phyloP scores from a whole-genome alignment of 345 rosid species.

The Eucalyptus coolabah region DNA sequence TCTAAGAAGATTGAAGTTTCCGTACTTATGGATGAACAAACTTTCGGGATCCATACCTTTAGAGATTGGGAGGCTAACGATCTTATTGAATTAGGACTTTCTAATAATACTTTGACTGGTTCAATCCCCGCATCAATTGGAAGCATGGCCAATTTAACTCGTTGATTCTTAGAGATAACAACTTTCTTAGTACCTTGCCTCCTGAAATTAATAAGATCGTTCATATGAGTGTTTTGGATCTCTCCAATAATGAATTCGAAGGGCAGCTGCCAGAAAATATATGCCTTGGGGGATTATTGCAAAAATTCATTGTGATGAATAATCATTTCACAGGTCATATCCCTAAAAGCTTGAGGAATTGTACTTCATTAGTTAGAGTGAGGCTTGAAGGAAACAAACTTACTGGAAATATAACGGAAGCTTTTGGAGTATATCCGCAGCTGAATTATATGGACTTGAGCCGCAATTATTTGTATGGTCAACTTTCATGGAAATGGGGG shows the following conservation, averaged over 20 bases:
- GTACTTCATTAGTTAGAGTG: neutral
- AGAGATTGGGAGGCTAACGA: too few species aligned
- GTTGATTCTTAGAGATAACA: fast-evolving
- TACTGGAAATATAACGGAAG: neutral
- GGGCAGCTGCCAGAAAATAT: neutral
- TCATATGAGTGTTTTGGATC: neutral
- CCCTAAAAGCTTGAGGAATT: slow-evolving; percentile 1
- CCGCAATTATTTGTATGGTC: neutral
- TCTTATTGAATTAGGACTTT: fast-evolving
- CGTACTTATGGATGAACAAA: too few species aligned
- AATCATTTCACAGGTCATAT: neutral
- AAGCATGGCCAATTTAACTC: neutral
- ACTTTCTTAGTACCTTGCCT: fast-evolving
- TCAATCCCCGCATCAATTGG: neutral
- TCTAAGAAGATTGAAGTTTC: too few species aligned
- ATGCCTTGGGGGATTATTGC: neutral
- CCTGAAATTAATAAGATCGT: neutral
- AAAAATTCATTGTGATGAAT: fast-evolving
- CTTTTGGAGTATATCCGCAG: neutral
- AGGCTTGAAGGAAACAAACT: slow-evolving; percentile 2
- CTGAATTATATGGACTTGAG: neutral
- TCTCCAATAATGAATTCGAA: neutral
- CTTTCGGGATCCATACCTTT: too few species aligned
- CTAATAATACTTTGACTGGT: neutral
- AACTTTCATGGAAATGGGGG: neutral